Percentiles rank a stretch among this genome's conserved stretches.
These are phyloP conservation scores for Fusarium sp. DNA, from an alignment of 2,329 filamentous ascomycete genomes.

Conservation along the genomic window DNA sequence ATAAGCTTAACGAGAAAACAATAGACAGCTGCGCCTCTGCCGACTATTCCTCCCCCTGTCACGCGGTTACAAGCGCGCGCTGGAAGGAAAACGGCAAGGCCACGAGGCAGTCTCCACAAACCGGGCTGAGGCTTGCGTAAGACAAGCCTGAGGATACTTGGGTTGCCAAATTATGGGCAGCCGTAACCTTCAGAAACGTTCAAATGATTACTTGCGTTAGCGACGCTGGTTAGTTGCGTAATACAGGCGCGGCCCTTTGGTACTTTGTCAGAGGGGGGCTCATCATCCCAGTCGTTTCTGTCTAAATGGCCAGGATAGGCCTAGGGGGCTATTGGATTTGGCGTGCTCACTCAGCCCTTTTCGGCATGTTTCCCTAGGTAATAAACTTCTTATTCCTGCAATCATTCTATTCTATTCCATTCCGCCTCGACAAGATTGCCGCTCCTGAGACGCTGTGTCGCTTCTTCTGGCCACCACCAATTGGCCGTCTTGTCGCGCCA, in stretches of 20 bases:
- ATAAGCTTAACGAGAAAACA: neutral
- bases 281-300: neutral
- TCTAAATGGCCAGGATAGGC: neutral
- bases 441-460: too few relatives aligned
- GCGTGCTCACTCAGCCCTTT: too few relatives aligned
- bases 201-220: too few relatives aligned
- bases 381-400: too few relatives aligned
- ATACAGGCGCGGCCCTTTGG: neutral
- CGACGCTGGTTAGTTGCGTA: neutral
- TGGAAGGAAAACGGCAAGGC: neutral
- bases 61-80: too few relatives aligned
- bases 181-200: too few relatives aligned
- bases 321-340: too few relatives aligned
- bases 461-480: too few relatives aligned
- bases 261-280: neutral
- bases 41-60: neutral
- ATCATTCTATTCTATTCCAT: too few relatives aligned
- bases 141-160: neutral
- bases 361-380: too few relatives aligned
- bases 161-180: too few relatives aligned
- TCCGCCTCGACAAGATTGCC: too few relatives aligned
- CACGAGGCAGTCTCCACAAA: slow-evolving; percentile 26
- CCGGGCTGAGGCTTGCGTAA: slow-evolving; percentile 37
- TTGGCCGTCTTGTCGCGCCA: neutral
- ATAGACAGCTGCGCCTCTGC: neutral